phyloP scores from a whole-genome alignment of 768 basidiomycete genomes.

The Naganishia randhawae region DNA sequence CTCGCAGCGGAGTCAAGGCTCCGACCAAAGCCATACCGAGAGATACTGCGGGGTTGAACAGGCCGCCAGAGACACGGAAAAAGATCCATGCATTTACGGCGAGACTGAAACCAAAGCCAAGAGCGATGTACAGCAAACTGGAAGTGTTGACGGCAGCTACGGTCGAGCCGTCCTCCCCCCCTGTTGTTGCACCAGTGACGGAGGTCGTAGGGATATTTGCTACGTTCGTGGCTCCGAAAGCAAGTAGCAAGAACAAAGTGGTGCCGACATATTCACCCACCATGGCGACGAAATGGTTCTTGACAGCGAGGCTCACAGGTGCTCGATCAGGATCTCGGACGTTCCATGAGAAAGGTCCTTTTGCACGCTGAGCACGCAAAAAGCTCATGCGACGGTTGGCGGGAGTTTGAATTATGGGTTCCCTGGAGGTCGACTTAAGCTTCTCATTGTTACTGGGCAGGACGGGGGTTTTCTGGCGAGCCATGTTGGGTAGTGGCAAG shows the following conservation, averaged over 20 bases:
- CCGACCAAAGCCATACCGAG: conserved; percentile 51
- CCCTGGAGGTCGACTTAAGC: background rate
- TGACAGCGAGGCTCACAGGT: conserved; percentile 39
- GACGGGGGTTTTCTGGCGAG: background rate
- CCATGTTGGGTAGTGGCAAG: conserved; percentile 8
- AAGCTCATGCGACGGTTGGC: background rate
- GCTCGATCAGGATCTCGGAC: conserved; percentile 34
- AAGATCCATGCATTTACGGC: conserved; percentile 51
- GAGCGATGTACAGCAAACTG: conserved; percentile 47
- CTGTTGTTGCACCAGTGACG: conserved; percentile 41
- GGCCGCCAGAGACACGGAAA: conserved; percentile 50
- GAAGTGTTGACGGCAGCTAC: conserved; percentile 47
- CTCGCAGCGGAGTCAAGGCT: conserved; percentile 49
- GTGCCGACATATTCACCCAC: conserved; percentile 50
- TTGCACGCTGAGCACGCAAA: background rate
- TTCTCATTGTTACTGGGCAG: conserved; percentile 10
- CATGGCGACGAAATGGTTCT: conserved; percentile 48
- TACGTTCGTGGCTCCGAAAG: conserved; percentile 48
- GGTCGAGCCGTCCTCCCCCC: conserved; percentile 39
- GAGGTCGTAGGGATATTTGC: conserved; percentile 46
- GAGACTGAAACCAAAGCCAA: conserved; percentile 49
- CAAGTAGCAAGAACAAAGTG: conserved; percentile 49
- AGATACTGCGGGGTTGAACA: conserved; percentile 53
- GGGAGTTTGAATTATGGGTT: background rate
- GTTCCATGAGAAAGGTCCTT: conserved; percentile 37